Base-by-base conservation (phyloP, 2,329 filamentous ascomycete genomes). In the Ophiostoma montium region DNA sequence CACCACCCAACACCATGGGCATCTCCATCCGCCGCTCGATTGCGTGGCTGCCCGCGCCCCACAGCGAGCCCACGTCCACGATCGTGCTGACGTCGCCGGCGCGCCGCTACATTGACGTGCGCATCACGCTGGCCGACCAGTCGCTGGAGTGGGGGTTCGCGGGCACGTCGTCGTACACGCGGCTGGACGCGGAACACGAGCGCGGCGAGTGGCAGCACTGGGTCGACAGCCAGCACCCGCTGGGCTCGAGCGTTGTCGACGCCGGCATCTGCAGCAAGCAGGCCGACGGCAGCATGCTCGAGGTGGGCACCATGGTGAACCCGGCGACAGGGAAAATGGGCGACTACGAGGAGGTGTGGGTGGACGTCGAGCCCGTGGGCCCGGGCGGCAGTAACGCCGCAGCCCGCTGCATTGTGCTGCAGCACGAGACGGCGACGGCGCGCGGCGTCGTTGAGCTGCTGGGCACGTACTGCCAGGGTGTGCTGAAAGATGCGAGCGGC, bases 281-380 rank as follows among this genome's bases (percentile, higher is more conserved):
- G 31, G 52, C 61, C 4, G 59, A 68, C 57, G 63, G 64, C 33
- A 59, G 58, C 13, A 65, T 69, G 8, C 61, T 81, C 5, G 81
- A 85, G 59, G 72, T 64, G 39, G 81, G 81, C 0, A 56, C 57
- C 12, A 82, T 82, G 73, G 62, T 71, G 11, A 78, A 83, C 54
- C 76, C 76, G 0, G 66, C 62, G 1, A 76, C 74, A 1, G 72
- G 73, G 0, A 38, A 57, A 1, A 60, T 69, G 35, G 70, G 70
- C 10, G 63, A 64, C 1, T 86, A 88, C 55, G 80, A 85, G 59
- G 82, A 86, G 61, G 59, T 82, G 2, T 86, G 82, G 82, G 60
- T 66, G 2, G 57, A 62, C 3, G 58, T 68, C 2, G 59, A 63
- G 2, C 64, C 62, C 0, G 57, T 59, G 23, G 23, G 23, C 5